Evolutionary conservation across 2,329 filamentous ascomycete genomes (phyloP), one percentile per base, ranked within the genome.

Genomic region (Knufia petricola): DNA sequence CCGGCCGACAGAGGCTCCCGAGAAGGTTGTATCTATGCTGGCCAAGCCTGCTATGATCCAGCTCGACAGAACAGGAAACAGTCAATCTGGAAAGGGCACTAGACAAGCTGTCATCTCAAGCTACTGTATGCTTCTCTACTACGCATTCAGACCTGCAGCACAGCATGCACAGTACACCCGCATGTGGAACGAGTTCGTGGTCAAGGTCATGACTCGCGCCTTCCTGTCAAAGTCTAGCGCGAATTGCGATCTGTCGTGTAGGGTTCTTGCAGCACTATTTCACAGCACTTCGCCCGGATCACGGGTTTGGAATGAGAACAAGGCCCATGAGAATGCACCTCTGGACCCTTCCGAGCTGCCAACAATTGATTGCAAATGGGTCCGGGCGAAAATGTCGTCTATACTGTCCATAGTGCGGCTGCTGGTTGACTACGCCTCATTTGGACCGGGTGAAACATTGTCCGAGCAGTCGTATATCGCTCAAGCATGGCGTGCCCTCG

Each of bases 291-390:
- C 67, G 36, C 39, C 40, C 30, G 40, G 49, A 8, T 63, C 67
- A 3, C 74, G 81, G 52, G 64, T 82, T 3, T 96, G 88, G 87
- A 82, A 78, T 47, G 81, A 85, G 55, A 80, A 85, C 53, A 81
- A 82, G 45, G 82, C 86, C 8, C 72, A 80, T 50, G 78, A 84
- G 17, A 66, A 68, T 13, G 69, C 77, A 2, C 72, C 81, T 26
- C 67, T 80, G 46, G 76, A 72, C 45, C 74, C 82, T 0, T 78
- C 82, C n/a, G 87, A 95, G 51, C 71, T 98, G n/a, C 85, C 88
- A 4, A 71, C 82, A 4, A 70, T 96, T 4, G 88, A 96, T 59
- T 74, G 85, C 3, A 87, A 84, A 69, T 98, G 92, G 92, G 73
- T 94, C 10, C 79, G 90, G 46, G 82, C 78, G 50, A 87, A 86